Conservation (phyloP, 768 basidiomycete genomes). For the Grammothele lineata region DNA sequence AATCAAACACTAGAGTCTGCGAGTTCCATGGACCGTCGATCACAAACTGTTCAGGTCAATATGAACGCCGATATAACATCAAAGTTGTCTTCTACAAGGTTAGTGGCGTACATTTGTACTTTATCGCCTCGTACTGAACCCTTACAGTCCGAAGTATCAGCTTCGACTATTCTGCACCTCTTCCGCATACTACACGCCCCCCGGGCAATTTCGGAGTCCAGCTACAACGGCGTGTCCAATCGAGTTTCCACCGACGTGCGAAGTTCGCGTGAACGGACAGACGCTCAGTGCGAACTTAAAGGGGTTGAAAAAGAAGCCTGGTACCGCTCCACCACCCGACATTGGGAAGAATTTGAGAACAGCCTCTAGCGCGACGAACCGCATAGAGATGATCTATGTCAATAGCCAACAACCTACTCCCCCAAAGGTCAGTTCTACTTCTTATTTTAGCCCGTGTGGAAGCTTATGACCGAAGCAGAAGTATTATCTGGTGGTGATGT, state of each 20-base stretch:
- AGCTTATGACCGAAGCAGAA: too few species aligned
- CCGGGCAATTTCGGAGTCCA: constrained; percentile 46
- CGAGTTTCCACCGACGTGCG: constrained; percentile 89
- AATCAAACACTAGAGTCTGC: constrained; percentile 54
- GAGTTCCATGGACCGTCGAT: constrained; percentile 72
- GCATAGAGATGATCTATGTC: constrained; percentile 85
- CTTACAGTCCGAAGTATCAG: constrained; percentile 62
- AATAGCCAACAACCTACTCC: constrained; percentile 78
- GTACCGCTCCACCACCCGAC: constrained; percentile 89
- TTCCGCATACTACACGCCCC: constrained; percentile 60
- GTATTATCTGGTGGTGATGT: constrained; percentile 80
- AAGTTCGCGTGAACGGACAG: constrained; percentile 79
- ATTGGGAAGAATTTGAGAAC: constrained; percentile 40
- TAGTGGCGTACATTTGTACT: too few species aligned
- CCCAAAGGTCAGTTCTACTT: constrained; percentile 58
- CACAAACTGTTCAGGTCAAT: constrained; percentile 56
- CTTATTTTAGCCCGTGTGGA: background rate
- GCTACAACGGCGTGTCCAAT: constrained; percentile 59
- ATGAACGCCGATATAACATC: constrained; percentile 59
- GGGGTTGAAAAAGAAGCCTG: constrained; percentile 93
- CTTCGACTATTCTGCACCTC: constrained; percentile 88
- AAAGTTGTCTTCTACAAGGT: constrained; percentile 59
- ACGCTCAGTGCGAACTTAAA: constrained; percentile 74
- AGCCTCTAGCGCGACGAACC: constrained; percentile 49
- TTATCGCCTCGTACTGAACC: too few species aligned